These are phyloP conservation scores for Colletotrichum kahawae DNA, from an alignment of 2,329 filamentous ascomycete species.

Conservation along the genomic window DNA sequence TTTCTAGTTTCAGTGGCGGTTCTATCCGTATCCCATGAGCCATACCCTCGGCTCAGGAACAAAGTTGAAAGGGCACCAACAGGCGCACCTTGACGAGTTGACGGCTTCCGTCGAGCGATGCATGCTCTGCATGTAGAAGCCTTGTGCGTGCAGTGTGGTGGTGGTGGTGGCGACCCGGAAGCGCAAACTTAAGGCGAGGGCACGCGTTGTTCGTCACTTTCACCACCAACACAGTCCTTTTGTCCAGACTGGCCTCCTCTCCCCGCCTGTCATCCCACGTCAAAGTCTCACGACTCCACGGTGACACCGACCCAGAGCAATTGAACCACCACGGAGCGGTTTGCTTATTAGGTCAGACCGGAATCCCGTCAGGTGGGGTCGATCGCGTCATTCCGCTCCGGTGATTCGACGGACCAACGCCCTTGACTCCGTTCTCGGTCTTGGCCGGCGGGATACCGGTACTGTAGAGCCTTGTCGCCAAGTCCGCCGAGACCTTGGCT, in stretches of 20 bases:
- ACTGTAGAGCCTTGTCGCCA: background rate
- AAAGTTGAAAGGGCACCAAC: background rate
- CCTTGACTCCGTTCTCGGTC: background rate
- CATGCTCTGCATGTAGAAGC: background rate
- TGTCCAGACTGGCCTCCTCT: background rate
- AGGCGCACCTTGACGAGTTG: background rate
- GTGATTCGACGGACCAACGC: background rate
- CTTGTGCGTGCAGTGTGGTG: background rate
- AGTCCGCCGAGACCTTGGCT: slow-evolving; percentile 17
- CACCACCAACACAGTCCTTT: background rate
- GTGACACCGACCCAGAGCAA: background rate
- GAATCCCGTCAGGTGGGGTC: background rate
- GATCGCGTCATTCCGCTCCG: background rate
- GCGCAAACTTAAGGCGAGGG: background rate
- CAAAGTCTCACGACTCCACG: background rate
- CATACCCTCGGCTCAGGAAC: background rate
- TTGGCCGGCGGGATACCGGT: slow-evolving; percentile 17
- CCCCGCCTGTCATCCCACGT: background rate
- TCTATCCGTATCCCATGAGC: background rate
- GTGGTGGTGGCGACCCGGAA: background rate
- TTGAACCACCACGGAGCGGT: background rate
- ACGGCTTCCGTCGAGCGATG: background rate
- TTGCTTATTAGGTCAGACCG: background rate
- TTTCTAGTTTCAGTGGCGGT: background rate
- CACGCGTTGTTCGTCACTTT: background rate